Percentiles rank a stretch among this genome's conserved stretches.
These are phyloP conservation scores for Exophiala sp. DNA, from an alignment of 2,329 filamentous ascomycete species.

Conservation along the genomic window DNA sequence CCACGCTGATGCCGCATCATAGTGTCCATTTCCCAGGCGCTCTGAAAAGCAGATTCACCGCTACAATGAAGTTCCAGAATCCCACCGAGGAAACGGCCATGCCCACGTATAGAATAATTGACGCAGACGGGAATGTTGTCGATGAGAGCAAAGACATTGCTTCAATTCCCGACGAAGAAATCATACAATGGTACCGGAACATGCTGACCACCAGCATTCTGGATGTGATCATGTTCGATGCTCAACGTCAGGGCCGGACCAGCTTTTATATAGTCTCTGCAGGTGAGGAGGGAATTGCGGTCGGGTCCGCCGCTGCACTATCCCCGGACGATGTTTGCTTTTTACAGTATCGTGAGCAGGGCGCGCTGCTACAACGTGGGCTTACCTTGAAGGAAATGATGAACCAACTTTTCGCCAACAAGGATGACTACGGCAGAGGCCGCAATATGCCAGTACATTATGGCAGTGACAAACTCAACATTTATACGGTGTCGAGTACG, in stretches of 20 bases:
- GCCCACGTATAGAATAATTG: slow-evolving; percentile 84
- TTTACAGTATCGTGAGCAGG: slow-evolving; percentile 89
- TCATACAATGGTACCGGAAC: slow-evolving; percentile 55
- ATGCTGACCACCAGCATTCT: slow-evolving; percentile 73
- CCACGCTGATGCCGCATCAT: slow-evolving; percentile 11
- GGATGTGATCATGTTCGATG: slow-evolving; percentile 97
- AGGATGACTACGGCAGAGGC: slow-evolving; percentile 69
- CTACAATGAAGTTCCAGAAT: slow-evolving; percentile 67
- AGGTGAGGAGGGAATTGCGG: slow-evolving; percentile 87
- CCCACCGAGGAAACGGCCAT: slow-evolving; percentile 69
- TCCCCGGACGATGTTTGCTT: slow-evolving; percentile 84
- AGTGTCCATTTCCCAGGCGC: slow-evolving; percentile 81
- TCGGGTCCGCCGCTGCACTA: slow-evolving; percentile 80
- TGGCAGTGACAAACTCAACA: slow-evolving; percentile 66
- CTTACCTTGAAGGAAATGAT: slow-evolving; percentile 87
- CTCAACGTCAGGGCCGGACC: slow-evolving; percentile 85
- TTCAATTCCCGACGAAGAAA: slow-evolving; percentile 59
- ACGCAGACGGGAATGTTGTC: slow-evolving; percentile 78
- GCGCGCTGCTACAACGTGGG: slow-evolving; percentile 82
- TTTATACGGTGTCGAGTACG: slow-evolving; percentile 83
- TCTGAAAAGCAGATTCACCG: slow-evolving; percentile 87
- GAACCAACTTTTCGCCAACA: slow-evolving; percentile 88
- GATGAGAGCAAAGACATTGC: slow-evolving; percentile 63
- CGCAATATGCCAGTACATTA: slow-evolving; percentile 99
- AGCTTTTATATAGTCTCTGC: slow-evolving; percentile 97